Evolutionary conservation across 768 basidiomycete species (phyloP).

Genomic region (Lactarius sanguifluus): DNA sequence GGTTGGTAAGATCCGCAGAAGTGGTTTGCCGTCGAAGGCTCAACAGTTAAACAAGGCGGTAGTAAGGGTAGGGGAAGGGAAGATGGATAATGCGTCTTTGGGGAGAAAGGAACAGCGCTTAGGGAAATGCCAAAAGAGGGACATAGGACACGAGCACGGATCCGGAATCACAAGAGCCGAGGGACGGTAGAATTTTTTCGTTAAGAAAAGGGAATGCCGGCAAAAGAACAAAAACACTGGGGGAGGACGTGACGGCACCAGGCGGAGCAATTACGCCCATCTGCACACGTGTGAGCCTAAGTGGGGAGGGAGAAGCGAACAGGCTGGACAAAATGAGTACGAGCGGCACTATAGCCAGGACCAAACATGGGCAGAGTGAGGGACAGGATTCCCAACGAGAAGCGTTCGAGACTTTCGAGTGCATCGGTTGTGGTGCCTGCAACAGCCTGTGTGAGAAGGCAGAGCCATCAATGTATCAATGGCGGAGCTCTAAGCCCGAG

Average conservation of each 20-base stretch:
- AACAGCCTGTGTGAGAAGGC: neutral
- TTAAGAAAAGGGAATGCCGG: conserved; percentile 6
- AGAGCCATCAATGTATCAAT: neutral
- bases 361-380: neutral
- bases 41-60: neutral
- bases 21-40: neutral
- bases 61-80: neutral
- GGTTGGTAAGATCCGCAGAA: neutral
- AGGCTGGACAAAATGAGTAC: neutral
- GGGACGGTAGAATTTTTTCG: neutral
- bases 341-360: neutral
- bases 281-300: neutral
- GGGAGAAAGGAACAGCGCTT: neutral
- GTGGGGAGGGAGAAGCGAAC: conserved; percentile 1
- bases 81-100: neutral
- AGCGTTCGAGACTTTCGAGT: neutral
- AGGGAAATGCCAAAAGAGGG: neutral
- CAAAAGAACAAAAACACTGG: conserved; percentile 8
- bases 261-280: conserved; percentile 6
- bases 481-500: neutral
- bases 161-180: conserved; percentile 1
- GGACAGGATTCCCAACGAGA: neutral
- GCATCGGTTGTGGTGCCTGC: conserved; percentile 2
- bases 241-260: conserved; percentile 12
- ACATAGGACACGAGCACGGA: neutral